These are phyloP conservation scores for Aspergillus oerlinghausenensis DNA, from an alignment of 2,329 filamentous ascomycete species.

Conservation along the genomic window DNA sequence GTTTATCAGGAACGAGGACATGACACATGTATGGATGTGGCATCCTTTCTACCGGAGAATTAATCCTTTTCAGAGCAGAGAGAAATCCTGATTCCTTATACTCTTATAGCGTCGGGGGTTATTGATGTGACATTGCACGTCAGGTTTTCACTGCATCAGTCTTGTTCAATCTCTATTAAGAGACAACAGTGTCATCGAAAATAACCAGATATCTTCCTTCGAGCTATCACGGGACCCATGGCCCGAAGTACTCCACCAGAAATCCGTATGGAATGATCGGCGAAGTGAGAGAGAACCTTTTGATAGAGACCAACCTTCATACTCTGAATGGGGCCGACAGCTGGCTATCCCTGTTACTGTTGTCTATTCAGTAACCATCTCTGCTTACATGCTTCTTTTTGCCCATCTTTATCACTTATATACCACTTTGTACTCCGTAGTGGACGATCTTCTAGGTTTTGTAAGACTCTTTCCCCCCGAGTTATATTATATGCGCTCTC, in stretches of 20 bases:
- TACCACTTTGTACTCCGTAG: too few species aligned
- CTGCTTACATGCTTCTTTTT: neutral
- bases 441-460: too few species aligned
- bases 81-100: neutral
- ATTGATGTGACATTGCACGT: neutral
- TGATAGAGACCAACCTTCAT: neutral
- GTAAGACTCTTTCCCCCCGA: too few species aligned
- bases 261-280: too few species aligned
- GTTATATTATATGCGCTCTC: too few species aligned
- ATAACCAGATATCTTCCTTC: neutral
- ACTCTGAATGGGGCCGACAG: neutral
- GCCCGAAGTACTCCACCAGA: too few species aligned
- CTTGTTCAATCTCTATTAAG: neutral
- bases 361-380: neutral
- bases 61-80: neutral
- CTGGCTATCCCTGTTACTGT: neutral
- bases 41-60: neutral
- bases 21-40: slow-evolving; percentile 10
- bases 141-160: neutral
- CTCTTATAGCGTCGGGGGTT: neutral
- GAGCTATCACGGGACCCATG: neutral
- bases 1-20: neutral
- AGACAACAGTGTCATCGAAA: neutral
- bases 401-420: neutral
- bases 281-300: neutral